phyloP scores from a whole-genome alignment of 371 early-diverging fungal species.

The Mucor ambiguus region DNA sequence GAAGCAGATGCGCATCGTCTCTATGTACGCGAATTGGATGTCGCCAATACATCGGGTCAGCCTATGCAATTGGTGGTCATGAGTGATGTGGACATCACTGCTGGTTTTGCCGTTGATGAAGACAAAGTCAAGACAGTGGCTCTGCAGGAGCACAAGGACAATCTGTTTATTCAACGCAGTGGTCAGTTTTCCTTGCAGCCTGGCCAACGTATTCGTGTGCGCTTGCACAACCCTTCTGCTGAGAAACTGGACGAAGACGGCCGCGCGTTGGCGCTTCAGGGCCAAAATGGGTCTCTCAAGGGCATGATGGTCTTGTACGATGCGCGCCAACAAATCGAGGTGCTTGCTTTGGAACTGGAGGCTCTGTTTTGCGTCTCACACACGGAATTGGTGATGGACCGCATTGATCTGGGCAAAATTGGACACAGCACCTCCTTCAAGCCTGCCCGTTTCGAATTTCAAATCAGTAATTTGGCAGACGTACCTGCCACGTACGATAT shows the following conservation, averaged over 20 bases:
- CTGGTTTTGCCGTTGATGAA: conserved; percentile 43
- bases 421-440: conserved; percentile 80
- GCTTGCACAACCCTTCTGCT: conserved; percentile 65
- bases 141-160: conserved; percentile 11
- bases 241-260: conserved; percentile 46
- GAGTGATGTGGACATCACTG: conserved; percentile 54
- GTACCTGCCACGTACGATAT: conserved; percentile 68
- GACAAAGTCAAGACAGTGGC: conserved; percentile 25
- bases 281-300: conserved; percentile 55
- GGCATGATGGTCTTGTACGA: conserved; percentile 70
- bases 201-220: conserved; percentile 57
- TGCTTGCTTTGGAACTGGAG: conserved; percentile 63
- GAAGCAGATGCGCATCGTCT: conserved; percentile 35
- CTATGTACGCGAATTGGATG: conserved; percentile 53
- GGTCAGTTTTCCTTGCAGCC: conserved; percentile 53
- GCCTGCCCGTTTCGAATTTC: conserved; percentile 60
- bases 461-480: conserved; percentile 65
- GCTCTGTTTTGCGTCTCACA: conserved; percentile 66
- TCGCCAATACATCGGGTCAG: conserved; percentile 51
- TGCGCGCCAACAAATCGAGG: conserved; percentile 46
- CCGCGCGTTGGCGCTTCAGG: conserved; percentile 42
- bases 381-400: conserved; percentile 55
- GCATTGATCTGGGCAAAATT: conserved; percentile 75
- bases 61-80: conserved; percentile 59
- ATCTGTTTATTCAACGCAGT: conserved; percentile 33